phyloP scores from a whole-genome alignment of 2,329 filamentous ascomycete genomes.

The Neocucurbitaria cava region DNA sequence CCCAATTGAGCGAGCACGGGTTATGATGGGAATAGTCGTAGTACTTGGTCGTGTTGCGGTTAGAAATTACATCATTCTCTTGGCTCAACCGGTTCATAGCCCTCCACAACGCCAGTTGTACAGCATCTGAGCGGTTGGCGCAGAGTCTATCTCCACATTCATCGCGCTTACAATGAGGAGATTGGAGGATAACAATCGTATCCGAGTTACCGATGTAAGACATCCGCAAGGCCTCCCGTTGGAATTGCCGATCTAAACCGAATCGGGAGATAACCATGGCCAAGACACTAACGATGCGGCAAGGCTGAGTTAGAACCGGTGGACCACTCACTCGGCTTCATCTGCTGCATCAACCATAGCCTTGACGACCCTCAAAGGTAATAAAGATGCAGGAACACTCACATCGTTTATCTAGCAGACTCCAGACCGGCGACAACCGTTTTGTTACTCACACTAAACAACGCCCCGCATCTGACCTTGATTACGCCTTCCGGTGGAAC shows the following conservation, averaged over 20 bases:
- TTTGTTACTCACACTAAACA: slow-evolving; percentile 1
- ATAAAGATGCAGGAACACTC: slow-evolving; percentile 29
- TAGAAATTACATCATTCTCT: neutral
- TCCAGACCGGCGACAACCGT: slow-evolving; percentile 4
- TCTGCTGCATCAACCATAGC: slow-evolving; percentile 1
- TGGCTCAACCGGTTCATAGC: neutral
- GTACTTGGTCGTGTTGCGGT: neutral
- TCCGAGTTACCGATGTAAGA: neutral
- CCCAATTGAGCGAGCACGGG: neutral
- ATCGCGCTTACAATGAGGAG: neutral
- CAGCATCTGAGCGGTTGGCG: neutral
- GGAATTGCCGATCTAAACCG: slow-evolving; percentile 5
- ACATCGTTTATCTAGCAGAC: slow-evolving; percentile 1
- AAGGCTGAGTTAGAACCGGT: neutral
- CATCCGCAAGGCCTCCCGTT: slow-evolving; percentile 1
- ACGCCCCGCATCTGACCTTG: slow-evolving; percentile 2
- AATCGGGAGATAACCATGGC: slow-evolving; percentile 18
- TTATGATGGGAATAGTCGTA: neutral
- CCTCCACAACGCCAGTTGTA: neutral
- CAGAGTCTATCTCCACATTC: neutral
- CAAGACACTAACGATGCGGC: slow-evolving; percentile 18
- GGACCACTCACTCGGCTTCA: slow-evolving; percentile 1
- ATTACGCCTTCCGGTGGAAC: neutral
- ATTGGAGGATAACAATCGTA: neutral
- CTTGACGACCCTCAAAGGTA: slow-evolving; percentile 16